Conservation (phyloP, 2,329 filamentous ascomycete genomes). For the Xylaria sp. region DNA sequence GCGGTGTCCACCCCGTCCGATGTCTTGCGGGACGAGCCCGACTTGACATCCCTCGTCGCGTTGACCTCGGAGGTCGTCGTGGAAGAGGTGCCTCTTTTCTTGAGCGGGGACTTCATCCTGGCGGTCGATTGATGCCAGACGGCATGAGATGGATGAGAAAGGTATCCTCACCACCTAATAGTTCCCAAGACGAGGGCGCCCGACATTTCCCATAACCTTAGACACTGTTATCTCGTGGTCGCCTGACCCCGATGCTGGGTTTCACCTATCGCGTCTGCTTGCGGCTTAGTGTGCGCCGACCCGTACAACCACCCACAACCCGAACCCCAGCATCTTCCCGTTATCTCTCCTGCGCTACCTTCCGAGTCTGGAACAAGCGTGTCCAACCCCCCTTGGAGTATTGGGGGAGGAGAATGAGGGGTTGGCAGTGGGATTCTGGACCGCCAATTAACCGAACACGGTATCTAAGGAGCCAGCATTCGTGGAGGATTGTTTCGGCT, state of each 20-base stretch:
- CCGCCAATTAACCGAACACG: no score
- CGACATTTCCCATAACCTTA: background rate
- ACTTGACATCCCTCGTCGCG: slow-evolving; percentile 14
- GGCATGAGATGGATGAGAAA: background rate
- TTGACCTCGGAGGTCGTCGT: slow-evolving; percentile 20
- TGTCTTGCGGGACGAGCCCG: slow-evolving; percentile 25
- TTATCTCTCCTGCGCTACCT: background rate
- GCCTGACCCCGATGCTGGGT: background rate
- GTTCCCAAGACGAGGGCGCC: background rate
- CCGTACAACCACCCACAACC: no score
- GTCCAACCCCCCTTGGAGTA: no score
- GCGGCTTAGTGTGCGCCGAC: no score
- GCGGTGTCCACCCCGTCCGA: slow-evolving; percentile 22
- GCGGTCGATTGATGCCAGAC: background rate
- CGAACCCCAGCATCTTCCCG: background rate
- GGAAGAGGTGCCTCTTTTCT: slow-evolving; percentile 8
- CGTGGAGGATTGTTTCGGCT: no score
- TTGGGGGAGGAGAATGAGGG: no score
- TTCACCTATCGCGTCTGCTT: background rate
- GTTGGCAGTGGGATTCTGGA: no score
- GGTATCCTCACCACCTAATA: background rate
- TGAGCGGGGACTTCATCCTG: slow-evolving; percentile 20
- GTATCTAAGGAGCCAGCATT: no score
- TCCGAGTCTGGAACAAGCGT: background rate
- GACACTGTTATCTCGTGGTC: background rate